Evolutionary conservation across 1,139 yeast genomes (phyloP).

Genomic region (Suhomyces choctaworum): DNA sequence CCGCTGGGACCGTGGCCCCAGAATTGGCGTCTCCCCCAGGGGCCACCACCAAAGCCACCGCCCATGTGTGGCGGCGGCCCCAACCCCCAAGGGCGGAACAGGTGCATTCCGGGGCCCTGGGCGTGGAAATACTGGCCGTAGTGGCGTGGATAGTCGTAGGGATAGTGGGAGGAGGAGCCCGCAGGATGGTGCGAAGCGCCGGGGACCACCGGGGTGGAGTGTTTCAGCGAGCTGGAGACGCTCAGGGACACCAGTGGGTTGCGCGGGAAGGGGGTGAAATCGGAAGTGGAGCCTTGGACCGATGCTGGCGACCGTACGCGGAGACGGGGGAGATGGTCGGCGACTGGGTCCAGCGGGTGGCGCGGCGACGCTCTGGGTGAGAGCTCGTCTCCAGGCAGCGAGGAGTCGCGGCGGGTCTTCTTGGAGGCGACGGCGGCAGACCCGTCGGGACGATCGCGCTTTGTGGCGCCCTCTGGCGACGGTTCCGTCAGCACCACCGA

Average conservation of each 20-base stretch:
- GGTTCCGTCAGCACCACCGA: slow-evolving; percentile 2
- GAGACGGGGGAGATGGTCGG: slow-evolving; percentile 3
- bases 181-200: too few relatives aligned
- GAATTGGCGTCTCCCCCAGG: slow-evolving; percentile 3
- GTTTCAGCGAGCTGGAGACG: background rate
- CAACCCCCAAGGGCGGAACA: slow-evolving; percentile 7
- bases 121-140: slow-evolving; percentile 4
- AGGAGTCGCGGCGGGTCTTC: background rate
- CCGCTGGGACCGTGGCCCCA: slow-evolving; percentile 1
- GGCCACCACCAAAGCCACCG: slow-evolving; percentile 4
- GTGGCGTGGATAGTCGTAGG: slow-evolving; percentile 9
- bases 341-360: background rate
- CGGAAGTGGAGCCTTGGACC: slow-evolving; percentile 11
- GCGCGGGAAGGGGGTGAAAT: slow-evolving; percentile 6
- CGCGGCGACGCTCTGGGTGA: too few relatives aligned
- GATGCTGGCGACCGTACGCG: slow-evolving; percentile 12
- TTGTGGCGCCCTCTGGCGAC: slow-evolving; percentile 1
- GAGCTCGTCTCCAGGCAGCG: background rate
- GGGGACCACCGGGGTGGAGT: too few relatives aligned
- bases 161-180: too few relatives aligned
- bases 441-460: too few relatives aligned
- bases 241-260: background rate
- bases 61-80: slow-evolving; percentile 5
- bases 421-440: background rate
- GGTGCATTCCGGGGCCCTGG: slow-evolving; percentile 4